Conservation (phyloP, 805 yeast genomes). For the Schwanniomyces vanrijiae region DNA sequence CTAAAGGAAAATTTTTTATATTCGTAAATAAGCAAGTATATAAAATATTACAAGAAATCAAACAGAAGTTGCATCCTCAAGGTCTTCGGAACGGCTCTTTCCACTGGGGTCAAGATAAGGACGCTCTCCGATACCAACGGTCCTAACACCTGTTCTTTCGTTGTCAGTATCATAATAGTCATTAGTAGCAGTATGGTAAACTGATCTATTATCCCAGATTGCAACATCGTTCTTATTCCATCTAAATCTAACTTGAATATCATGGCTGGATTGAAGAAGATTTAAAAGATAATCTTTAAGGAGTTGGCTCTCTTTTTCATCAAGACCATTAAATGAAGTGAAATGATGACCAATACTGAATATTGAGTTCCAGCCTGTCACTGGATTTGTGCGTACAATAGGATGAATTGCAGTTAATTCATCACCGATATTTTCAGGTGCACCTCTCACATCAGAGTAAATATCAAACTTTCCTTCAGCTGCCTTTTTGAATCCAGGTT, state of each 20-base stretch:
- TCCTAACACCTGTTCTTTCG: conserved; percentile 9
- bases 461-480: conserved; percentile 29
- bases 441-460: conserved; percentile 23
- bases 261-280: conserved; percentile 47
- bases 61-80: too few species aligned
- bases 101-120: conserved; percentile 6
- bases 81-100: conserved; percentile 6
- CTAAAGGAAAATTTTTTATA: too few species aligned
- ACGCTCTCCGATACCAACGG: conserved; percentile 10
- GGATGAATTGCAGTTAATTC: conserved; percentile 22
- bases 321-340: conserved; percentile 10
- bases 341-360: conserved; percentile 22
- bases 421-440: conserved; percentile 18
- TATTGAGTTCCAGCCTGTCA: conserved; percentile 27
- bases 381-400: conserved; percentile 29
- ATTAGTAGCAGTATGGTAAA: conserved; percentile 22
- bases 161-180: conserved; percentile 5
- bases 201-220: conserved; percentile 56
- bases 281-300: conserved; percentile 43
- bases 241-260: conserved; percentile 49
- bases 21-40: too few species aligned
- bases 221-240: conserved; percentile 47
- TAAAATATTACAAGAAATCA: too few species aligned
- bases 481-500: conserved; percentile 19
- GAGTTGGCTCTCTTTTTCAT: conserved; percentile 25